Evolutionary conservation across 2,329 filamentous ascomycete genomes (phyloP).

Genomic region (Kalmusia sp.): DNA sequence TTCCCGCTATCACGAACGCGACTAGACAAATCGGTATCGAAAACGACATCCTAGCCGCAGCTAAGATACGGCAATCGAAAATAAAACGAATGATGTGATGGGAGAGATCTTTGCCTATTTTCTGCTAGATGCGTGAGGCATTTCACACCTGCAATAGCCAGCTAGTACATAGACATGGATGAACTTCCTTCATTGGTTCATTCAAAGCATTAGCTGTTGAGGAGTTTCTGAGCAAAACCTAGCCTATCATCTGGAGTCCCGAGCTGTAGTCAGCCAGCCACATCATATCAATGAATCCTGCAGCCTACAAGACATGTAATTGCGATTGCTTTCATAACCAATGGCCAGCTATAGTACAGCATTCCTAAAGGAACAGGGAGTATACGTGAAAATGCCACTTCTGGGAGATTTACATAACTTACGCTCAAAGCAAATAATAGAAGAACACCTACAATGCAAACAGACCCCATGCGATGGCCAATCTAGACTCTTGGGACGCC

Average conservation of each 20-base stretch:
- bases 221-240: neutral
- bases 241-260: neutral
- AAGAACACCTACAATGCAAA: neutral
- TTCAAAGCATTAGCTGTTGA: neutral
- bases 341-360: neutral
- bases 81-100: no score
- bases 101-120: no score
- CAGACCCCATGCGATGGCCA: no score
- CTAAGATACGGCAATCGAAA: no score
- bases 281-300: neutral
- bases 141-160: neutral
- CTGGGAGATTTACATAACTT: neutral
- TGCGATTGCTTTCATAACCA: neutral
- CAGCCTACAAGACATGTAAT: neutral
- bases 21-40: no score
- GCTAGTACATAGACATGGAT: neutral
- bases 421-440: neutral
- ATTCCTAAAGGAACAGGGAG: neutral
- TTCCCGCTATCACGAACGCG: no score
- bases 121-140: no score
- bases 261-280: neutral
- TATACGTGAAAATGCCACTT: neutral
- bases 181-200: neutral
- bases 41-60: no score
- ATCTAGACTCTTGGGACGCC: constrained; percentile 38